Conservation (phyloP, 2,329 filamentous ascomycete species). For the Tolypocladium ophioglossoides region DNA sequence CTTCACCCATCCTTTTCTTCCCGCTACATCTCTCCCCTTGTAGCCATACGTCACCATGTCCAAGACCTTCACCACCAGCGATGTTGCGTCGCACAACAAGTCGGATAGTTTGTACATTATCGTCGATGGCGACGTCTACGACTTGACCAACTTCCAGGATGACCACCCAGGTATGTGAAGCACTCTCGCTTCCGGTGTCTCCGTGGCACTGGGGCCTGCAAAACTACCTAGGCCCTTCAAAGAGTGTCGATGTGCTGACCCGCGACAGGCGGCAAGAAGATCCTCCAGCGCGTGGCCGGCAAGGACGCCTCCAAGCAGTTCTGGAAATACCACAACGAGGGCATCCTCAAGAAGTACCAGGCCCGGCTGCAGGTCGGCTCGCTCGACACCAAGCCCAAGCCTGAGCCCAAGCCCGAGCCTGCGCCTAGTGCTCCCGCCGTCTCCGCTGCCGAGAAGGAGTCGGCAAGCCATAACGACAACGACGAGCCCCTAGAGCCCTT, state of each 20-base stretch:
- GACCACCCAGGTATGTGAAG: constrained; percentile 62
- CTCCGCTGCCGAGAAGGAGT: constrained; percentile 19
- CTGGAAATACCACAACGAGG: constrained; percentile 74
- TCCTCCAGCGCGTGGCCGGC: constrained; percentile 50
- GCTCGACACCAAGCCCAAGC: constrained; percentile 74
- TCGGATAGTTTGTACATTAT: constrained; percentile 77
- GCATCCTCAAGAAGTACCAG: constrained; percentile 80
- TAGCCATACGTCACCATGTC: constrained; percentile 53
- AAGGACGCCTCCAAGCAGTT: constrained; percentile 59
- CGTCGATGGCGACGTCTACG: constrained; percentile 92
- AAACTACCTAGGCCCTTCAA: not conserved
- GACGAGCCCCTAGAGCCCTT: constrained; percentile 72
- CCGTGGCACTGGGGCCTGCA: not conserved
- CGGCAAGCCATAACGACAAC: constrained; percentile 28
- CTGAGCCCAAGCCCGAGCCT: constrained; percentile 35
- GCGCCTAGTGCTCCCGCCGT: constrained; percentile 17
- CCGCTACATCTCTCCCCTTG: not conserved
- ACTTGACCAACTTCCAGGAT: constrained; percentile 80
- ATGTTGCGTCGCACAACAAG: constrained; percentile 90
- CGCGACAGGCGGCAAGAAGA: constrained; percentile 49
- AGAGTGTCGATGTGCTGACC: not conserved
- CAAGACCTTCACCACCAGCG: constrained; percentile 70
- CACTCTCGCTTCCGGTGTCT: not conserved
- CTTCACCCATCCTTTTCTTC: not conserved
- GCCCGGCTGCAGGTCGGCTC: constrained; percentile 72